These are phyloP conservation scores for Yamadazyma tumulicola DNA, from an alignment of 805 yeast genomes.

Conservation along the genomic window DNA sequence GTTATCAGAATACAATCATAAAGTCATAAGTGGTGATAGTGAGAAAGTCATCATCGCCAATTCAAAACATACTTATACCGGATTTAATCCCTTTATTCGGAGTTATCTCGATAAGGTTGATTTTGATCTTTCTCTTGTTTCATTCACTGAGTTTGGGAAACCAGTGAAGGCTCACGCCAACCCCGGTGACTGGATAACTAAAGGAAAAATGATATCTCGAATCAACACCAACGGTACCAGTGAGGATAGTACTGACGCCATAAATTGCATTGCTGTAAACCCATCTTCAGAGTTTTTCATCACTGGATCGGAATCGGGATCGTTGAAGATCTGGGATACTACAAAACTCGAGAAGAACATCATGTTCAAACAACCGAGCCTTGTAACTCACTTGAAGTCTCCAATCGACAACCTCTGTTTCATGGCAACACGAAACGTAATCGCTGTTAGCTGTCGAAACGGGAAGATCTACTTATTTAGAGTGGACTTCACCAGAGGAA, in stretches of 20 bases:
- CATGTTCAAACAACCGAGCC: slow-evolving; percentile 42
- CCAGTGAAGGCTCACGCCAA: slow-evolving; percentile 11
- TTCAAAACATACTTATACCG: slow-evolving; percentile 59
- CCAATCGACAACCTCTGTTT: slow-evolving; percentile 49
- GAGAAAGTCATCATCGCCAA: slow-evolving; percentile 30
- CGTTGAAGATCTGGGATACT: slow-evolving; percentile 75
- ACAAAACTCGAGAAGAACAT: slow-evolving; percentile 60
- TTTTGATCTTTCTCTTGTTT: slow-evolving; percentile 55
- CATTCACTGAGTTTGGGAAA: slow-evolving; percentile 67
- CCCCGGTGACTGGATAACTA: slow-evolving; percentile 8
- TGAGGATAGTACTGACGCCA: slow-evolving; percentile 32
- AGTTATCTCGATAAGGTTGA: slow-evolving; percentile 51
- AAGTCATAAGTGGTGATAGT: slow-evolving; percentile 29
- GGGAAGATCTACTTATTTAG: slow-evolving; percentile 41
- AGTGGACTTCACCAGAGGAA: slow-evolving; percentile 32
- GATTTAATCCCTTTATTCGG: slow-evolving; percentile 60
- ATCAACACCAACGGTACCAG: slow-evolving; percentile 18
- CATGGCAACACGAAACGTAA: slow-evolving; percentile 52
- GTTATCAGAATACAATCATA: slow-evolving; percentile 25
- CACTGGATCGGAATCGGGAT: slow-evolving; percentile 76
- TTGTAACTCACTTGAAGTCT: slow-evolving; percentile 46
- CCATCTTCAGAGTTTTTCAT: slow-evolving; percentile 65
- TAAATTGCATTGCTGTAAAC: slow-evolving; percentile 57
- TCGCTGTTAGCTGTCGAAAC: slow-evolving; percentile 52
- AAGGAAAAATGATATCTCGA: slow-evolving; percentile 5